Evolutionary conservation across 805 yeast genomes (phyloP).

Genomic region (Starmerella sirachaensis): DNA sequence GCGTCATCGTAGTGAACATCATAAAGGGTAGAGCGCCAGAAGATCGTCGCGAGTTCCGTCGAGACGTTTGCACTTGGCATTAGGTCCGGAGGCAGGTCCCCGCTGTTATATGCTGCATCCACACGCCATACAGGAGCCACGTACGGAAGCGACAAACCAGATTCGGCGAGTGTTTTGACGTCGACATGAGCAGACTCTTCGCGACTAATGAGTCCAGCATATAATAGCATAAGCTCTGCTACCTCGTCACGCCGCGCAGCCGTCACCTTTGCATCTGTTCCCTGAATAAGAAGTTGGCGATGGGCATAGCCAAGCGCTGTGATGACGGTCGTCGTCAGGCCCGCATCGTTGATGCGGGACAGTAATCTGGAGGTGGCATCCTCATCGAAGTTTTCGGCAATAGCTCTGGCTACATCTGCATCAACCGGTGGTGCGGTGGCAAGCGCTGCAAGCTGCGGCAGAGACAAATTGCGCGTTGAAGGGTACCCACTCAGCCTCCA

Average conservation of each 20-base stretch:
- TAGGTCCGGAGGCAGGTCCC: not conserved
- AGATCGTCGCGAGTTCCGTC: constrained; percentile 1
- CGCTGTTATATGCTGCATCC: not conserved
- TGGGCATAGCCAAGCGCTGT: constrained; percentile 10
- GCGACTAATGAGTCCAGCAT: not conserved
- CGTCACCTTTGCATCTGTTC: constrained; percentile 12
- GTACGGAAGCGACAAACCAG: not conserved
- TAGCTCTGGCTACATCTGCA: not conserved
- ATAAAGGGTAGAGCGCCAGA: constrained; percentile 4
- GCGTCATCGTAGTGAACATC: constrained; percentile 5
- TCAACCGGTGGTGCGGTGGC: constrained; percentile 5
- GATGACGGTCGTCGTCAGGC: constrained; percentile 1
- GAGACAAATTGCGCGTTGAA: constrained; percentile 7
- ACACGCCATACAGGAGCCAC: constrained; percentile 1
- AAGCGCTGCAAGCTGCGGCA: constrained; percentile 11
- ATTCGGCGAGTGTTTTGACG: not conserved
- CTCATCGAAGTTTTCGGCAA: constrained; percentile 15
- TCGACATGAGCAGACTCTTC: not conserved
- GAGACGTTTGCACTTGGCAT: not conserved
- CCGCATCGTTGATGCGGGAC: too few relatives aligned
- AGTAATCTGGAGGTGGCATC: too few relatives aligned
- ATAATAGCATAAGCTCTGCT: constrained; percentile 6
- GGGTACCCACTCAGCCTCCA: constrained; percentile 16
- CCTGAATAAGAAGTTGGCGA: not conserved
- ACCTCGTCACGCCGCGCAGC: constrained; percentile 9